These are phyloP conservation scores for Alloascoidea africana DNA, from an alignment of 805 yeast species.

Conservation along the genomic window DNA sequence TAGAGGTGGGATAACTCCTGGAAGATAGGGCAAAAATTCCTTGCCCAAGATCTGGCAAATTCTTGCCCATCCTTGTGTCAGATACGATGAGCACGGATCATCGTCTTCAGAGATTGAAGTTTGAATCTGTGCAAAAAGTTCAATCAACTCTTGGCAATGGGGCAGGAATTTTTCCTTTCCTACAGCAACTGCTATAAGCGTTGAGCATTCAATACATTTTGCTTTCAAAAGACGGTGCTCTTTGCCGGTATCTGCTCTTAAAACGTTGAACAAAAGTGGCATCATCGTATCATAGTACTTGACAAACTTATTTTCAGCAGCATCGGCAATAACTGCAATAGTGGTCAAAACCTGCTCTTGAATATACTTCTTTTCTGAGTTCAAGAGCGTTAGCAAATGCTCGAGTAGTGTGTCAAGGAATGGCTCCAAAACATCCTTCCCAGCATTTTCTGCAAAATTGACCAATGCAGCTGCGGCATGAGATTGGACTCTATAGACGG, in stretches of 20 bases:
- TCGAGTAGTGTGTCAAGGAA: slow-evolving; percentile 69
- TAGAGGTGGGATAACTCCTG: slow-evolving; percentile 81
- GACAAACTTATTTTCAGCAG: slow-evolving; percentile 75
- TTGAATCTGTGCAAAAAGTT: slow-evolving; percentile 61
- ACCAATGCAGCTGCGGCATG: slow-evolving; percentile 98
- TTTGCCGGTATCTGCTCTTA: slow-evolving; percentile 63
- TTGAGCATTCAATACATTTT: slow-evolving; percentile 90
- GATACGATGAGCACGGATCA: slow-evolving; percentile 75
- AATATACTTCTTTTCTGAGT: slow-evolving; percentile 80
- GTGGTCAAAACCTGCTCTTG: slow-evolving; percentile 97
- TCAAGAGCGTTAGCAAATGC: slow-evolving; percentile 60
- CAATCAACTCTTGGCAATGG: slow-evolving; percentile 59
- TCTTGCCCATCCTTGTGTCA: slow-evolving; percentile 95
- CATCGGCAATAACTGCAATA: slow-evolving; percentile 93
- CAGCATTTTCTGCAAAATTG: slow-evolving; percentile 85
- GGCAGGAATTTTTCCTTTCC: slow-evolving; percentile 80
- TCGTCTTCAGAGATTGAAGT: slow-evolving; percentile 32
- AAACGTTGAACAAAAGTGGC: slow-evolving; percentile 72
- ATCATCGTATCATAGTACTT: slow-evolving; percentile 91
- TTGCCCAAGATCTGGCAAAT: slow-evolving; percentile 74
- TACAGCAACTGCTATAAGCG: slow-evolving; percentile 87
- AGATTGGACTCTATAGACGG: slow-evolving; percentile 87
- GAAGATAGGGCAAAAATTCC: slow-evolving; percentile 74
- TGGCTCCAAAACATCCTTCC: slow-evolving; percentile 82
- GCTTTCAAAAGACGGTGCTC: slow-evolving; percentile 75